A percentile compares a stretch with the other conserved stretches of the same genome.
Evolutionary conservation across 306 rosid species (phyloP).

Genomic region (Parietaria judaica): DNA sequence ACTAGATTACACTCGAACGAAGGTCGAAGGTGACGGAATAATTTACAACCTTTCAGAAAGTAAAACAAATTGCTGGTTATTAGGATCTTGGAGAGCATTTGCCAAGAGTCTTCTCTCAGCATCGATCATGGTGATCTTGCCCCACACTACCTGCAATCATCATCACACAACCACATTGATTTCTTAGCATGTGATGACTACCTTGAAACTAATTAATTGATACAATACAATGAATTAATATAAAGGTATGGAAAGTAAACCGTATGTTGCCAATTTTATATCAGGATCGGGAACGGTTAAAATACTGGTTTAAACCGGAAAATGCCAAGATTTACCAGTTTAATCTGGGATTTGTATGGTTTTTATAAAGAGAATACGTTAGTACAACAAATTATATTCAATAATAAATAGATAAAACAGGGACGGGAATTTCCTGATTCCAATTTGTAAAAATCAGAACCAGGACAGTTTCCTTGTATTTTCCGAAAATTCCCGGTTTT

Average conservation of each 20-base stretch:
- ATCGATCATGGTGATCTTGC: slow-evolving; percentile 96
- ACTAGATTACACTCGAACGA: slow-evolving; percentile 9
- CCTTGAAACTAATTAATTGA: neutral
- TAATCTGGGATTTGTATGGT: too few species aligned
- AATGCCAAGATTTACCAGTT: too few species aligned
- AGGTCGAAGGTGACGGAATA: slow-evolving; percentile 17
- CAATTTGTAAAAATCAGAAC: too few species aligned
- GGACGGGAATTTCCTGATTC: too few species aligned
- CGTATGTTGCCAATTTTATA: too few species aligned
- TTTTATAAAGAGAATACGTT: too few species aligned
- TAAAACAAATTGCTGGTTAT: slow-evolving; percentile 87
- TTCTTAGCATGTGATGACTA: neutral
- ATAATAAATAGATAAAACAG: too few species aligned
- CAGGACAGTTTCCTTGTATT: too few species aligned
- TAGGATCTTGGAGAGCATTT: slow-evolving; percentile 80
- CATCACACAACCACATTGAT: slow-evolving; percentile 14
- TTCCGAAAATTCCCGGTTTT: too few species aligned
- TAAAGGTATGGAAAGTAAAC: neutral
- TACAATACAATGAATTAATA: neutral
- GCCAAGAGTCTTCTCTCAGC: slow-evolving; percentile 92
- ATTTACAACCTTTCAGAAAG: slow-evolving; percentile 81
- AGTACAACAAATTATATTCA: too few species aligned
- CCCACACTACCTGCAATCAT: slow-evolving; percentile 87
- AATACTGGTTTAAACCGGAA: too few species aligned
- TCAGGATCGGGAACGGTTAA: too few species aligned